A percentile compares a stretch with the other conserved stretches of the same genome.
Conservation (phyloP, 1,284 basidiomycete species). For the Coriolopsis trogii region DNA sequence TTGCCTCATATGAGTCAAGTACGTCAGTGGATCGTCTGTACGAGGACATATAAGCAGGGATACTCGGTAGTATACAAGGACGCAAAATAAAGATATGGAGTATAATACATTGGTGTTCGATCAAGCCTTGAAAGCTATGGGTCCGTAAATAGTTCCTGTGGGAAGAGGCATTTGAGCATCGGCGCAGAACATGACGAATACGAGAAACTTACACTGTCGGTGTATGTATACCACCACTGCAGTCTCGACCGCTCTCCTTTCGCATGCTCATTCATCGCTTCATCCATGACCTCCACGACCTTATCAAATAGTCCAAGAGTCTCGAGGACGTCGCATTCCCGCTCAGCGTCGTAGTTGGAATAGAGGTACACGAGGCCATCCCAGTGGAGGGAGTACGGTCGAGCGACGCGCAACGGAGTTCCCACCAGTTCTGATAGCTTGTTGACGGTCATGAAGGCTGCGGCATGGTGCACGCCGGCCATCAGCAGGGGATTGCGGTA, state of each 20-base stretch:
- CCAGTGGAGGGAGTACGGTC: neutral
- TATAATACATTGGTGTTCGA: too few species aligned
- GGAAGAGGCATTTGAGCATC: too few species aligned
- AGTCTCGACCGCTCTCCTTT: neutral
- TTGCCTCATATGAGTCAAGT: too few species aligned
- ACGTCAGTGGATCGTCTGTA: too few species aligned
- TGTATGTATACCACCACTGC: slow-evolving; percentile 7
- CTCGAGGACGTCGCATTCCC: neutral
- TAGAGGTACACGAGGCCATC: slow-evolving; percentile 2
- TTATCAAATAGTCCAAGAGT: neutral
- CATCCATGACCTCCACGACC: neutral
- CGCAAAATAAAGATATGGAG: too few species aligned
- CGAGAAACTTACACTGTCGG: too few species aligned
- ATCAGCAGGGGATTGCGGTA: neutral
- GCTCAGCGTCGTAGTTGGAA: slow-evolving; percentile 1
- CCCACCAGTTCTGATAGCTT: neutral
- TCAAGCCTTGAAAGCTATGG: too few species aligned
- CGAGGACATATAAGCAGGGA: too few species aligned
- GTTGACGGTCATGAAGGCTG: neutral
- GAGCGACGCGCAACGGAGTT: neutral
- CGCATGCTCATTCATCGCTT: neutral
- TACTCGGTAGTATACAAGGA: too few species aligned
- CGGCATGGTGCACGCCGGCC: too few species aligned
- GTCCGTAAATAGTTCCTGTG: too few species aligned
- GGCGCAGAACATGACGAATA: too few species aligned